Percentiles rank a stretch among this genome's conserved stretches.
These are phyloP conservation scores for Zygosaccharomyces pseudorouxii DNA, from an alignment of 805 yeast species.

Conservation along the genomic window DNA sequence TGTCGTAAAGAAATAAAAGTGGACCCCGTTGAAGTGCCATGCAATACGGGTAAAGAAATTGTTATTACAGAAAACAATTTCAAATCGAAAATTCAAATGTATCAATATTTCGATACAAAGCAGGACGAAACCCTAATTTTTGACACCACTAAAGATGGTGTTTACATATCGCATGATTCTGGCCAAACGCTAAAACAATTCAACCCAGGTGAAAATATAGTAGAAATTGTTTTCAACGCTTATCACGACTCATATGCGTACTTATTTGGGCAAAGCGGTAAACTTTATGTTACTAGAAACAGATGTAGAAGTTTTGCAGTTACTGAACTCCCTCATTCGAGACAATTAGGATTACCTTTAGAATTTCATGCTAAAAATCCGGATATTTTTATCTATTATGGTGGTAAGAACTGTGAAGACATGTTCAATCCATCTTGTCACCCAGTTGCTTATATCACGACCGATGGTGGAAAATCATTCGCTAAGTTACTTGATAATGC, in stretches of 20 bases:
- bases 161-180: slow-evolving; percentile 68
- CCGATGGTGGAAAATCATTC: slow-evolving; percentile 66
- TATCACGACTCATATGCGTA: slow-evolving; percentile 34
- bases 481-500: slow-evolving; percentile 48
- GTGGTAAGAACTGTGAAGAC: slow-evolving; percentile 55
- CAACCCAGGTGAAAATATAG: slow-evolving; percentile 34
- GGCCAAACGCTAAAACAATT: slow-evolving; percentile 48
- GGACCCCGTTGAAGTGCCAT: slow-evolving; percentile 28
- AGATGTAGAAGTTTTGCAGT: slow-evolving; percentile 57
- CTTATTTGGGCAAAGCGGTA: slow-evolving; percentile 43
- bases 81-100: slow-evolving; percentile 50
- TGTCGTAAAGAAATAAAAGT: slow-evolving; percentile 26
- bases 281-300: slow-evolving; percentile 57
- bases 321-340: slow-evolving; percentile 49
- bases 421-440: slow-evolving; percentile 47
- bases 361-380: slow-evolving; percentile 58
- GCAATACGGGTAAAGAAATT: slow-evolving; percentile 33
- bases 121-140: slow-evolving; percentile 64
- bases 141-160: slow-evolving; percentile 46
- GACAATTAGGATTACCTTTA: slow-evolving; percentile 40
- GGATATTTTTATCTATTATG: slow-evolving; percentile 63
- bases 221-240: slow-evolving; percentile 59
- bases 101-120: slow-evolving; percentile 42
- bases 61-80: slow-evolving; percentile 41
- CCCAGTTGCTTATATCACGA: slow-evolving; percentile 55